Evolutionary conservation across 75 land plant species (phyloP).

Genomic region (Cupressus sempervirens): DNA sequence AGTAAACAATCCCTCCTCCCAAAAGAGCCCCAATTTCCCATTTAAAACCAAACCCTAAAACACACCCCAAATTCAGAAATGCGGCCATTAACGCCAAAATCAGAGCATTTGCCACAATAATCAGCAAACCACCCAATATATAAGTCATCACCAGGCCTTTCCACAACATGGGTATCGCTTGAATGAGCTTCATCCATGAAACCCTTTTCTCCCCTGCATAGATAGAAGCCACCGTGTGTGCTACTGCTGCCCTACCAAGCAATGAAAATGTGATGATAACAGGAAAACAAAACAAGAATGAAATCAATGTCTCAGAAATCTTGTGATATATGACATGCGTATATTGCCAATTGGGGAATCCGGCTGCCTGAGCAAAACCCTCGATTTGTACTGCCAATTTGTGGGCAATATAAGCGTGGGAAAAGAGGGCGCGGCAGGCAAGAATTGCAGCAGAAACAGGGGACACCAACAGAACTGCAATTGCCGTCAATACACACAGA

Average conservation of each 20-base stretch:
- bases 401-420: not conserved
- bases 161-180: constrained; percentile 10
- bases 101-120: not conserved
- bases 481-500: not conserved
- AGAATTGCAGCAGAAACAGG: constrained; percentile 25
- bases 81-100: not conserved
- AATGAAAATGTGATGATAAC: not conserved
- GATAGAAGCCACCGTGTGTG: not conserved
- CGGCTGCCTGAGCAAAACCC: not conserved
- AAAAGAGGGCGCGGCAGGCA: not conserved
- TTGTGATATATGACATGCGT: not conserved
- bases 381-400: not conserved
- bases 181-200: not conserved
- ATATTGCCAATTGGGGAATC: not conserved
- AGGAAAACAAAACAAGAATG: not conserved
- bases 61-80: not conserved
- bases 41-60: not conserved
- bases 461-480: constrained; percentile 10
- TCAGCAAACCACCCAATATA: constrained; percentile 5
- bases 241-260: not conserved
- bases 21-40: not conserved
- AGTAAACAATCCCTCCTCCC: constrained; percentile 12
- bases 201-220: not conserved
- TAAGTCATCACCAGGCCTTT: constrained; percentile 17
- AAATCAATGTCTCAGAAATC: not conserved